Conservation (phyloP, 306 rosid species). For the Aeschynomene evenia region DNA sequence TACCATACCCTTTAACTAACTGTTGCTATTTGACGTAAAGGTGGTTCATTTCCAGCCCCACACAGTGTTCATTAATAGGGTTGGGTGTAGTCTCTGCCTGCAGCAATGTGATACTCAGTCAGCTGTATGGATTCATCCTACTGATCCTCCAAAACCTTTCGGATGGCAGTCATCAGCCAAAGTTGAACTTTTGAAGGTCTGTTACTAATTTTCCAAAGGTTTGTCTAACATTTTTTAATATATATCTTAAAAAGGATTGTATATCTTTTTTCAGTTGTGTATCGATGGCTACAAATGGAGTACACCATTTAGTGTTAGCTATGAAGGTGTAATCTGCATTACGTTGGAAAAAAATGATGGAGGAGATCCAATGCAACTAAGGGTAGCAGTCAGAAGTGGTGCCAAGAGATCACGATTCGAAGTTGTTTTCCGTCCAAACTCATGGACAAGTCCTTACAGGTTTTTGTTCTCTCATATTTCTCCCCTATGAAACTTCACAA, state of each 20-base stretch:
- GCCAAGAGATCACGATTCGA: conserved; percentile 78
- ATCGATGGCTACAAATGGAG: conserved; percentile 92
- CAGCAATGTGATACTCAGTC: conserved; percentile 86
- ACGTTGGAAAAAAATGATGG: conserved; percentile 65
- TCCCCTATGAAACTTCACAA: not conserved
- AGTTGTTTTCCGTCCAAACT: conserved; percentile 80
- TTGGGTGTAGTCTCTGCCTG: conserved; percentile 84
- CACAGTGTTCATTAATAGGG: conserved; percentile 75
- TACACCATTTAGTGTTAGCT: conserved; percentile 74
- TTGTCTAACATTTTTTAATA: conserved; percentile 21
- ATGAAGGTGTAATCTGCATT: conserved; percentile 83
- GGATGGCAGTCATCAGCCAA: conserved; percentile 78
- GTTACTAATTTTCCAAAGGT: not conserved
- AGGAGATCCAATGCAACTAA: conserved; percentile 52
- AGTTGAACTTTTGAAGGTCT: conserved; percentile 83
- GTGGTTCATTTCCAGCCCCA: conserved; percentile 87
- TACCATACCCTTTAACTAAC: conserved; percentile 11
- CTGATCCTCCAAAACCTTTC: conserved; percentile 85
- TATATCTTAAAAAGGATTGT: conserved; percentile 24
- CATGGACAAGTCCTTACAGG: conserved; percentile 90
- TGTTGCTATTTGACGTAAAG: conserved; percentile 51
- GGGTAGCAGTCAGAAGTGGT: conserved; percentile 91
- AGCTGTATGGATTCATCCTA: conserved; percentile 77
- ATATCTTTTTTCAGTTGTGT: conserved; percentile 58
- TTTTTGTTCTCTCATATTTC: conserved; percentile 35